phyloP scores from a whole-genome alignment of 352 stramenopile genomes.

The Ophiocytium majus region DNA sequence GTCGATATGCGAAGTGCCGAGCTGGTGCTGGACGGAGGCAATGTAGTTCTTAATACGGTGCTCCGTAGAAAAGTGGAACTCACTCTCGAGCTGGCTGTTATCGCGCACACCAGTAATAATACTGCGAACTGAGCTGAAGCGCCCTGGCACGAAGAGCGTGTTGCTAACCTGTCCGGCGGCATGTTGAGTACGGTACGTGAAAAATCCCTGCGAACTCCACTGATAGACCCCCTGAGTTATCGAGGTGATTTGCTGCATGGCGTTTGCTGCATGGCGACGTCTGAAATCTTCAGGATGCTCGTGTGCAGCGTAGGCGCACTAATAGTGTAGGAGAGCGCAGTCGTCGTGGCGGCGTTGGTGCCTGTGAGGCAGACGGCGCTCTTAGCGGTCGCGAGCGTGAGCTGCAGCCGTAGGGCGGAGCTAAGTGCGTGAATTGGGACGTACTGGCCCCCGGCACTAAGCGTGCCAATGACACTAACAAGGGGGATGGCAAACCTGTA shows the following conservation, averaged over 20 bases:
- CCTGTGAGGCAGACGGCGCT: neutral
- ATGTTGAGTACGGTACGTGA: neutral
- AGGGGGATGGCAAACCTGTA: neutral
- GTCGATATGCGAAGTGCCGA: neutral
- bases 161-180: neutral
- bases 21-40: neutral
- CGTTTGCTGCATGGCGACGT: neutral
- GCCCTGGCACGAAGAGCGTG: neutral
- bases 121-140: neutral
- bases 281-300: neutral
- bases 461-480: neutral
- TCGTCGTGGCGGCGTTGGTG: neutral
- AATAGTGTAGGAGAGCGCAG: neutral
- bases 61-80: neutral
- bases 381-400: neutral
- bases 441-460: neutral
- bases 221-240: neutral
- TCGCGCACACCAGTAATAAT: neutral
- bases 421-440: neutral
- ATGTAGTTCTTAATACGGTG: conserved; percentile 16
- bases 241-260: neutral
- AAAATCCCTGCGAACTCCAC: neutral
- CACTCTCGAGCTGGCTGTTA: neutral
- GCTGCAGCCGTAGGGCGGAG: neutral
- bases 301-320: neutral